Conservation (phyloP, 2,329 filamentous ascomycete genomes). For the Graphiopsis chlorocephala region DNA sequence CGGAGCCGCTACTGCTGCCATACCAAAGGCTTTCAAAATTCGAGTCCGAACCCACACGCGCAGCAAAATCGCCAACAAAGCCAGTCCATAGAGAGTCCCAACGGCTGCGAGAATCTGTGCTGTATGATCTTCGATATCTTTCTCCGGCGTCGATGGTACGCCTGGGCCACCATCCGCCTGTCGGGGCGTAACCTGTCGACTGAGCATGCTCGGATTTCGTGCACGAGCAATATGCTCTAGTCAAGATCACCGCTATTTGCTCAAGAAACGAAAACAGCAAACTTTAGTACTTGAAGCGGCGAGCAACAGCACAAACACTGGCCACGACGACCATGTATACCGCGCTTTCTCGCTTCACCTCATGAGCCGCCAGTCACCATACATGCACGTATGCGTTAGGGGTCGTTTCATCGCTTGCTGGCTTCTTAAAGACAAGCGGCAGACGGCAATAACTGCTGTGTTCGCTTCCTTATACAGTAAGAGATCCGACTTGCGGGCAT, state of each 20-base stretch:
- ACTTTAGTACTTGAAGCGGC: neutral
- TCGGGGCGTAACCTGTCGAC: neutral
- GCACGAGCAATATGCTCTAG: neutral
- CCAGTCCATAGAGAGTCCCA: slow-evolving; percentile 1
- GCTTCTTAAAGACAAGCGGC: neutral
- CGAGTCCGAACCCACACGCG: neutral
- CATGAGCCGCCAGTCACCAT: neutral
- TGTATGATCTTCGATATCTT: neutral
- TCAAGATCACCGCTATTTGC: neutral
- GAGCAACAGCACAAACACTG: neutral
- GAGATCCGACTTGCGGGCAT: neutral
- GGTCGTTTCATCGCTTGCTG: neutral
- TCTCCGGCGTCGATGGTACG: neutral
- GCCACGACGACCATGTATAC: neutral
- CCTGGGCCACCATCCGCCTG: neutral
- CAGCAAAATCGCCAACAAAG: neutral
- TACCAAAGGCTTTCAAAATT: slow-evolving; percentile 3
- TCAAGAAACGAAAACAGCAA: neutral
- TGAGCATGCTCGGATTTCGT: neutral
- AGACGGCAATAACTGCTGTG: neutral
- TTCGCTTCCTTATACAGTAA: neutral
- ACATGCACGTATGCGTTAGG: neutral
- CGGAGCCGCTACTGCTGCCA: neutral
- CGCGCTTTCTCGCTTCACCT: neutral
- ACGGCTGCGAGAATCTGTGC: neutral